Evolutionary conservation across 2,329 filamentous ascomycete species (phyloP), one percentile per base, ranked within the genome.

Genomic region (Trichophyton verrucosum): DNA sequence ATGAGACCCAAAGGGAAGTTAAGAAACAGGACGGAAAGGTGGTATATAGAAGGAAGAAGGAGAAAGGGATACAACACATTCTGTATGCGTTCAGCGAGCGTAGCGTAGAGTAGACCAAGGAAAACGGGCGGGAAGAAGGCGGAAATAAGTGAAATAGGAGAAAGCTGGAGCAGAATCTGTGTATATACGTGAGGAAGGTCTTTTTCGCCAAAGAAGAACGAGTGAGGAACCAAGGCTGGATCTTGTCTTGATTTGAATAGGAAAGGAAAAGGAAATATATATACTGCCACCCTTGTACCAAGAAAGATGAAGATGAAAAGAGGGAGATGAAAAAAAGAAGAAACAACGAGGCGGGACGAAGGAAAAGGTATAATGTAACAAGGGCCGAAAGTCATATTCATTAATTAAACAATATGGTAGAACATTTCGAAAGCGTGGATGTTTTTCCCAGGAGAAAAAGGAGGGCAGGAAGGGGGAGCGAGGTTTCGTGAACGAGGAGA

Each of bases 341-440:
- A 47, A 44, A 60, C 11, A 47, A 15, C 9, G 33, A 47, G 42
- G 42, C 13, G 11, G 58, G 58, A 51, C 1, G 17, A 7, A 44
- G 58, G 51, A 42, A 46, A 53, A 30, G 49, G 49, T 53, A 53
- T 53, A 53, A 22, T 40, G 24, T 22, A 40, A 13, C 6, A 13
- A 22, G 51, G 20, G 24, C 17, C 24, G 51, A 49, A 61, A 58
- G 20, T 53, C 49, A 24, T 53, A 15, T 53, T 53, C 49, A 33
- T 57, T 57, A 24, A 57, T 40, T 40, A 57, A 57, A 57, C 42
- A 13, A 24, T 44, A 22, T 58, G 56, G 56, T 62, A 55, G 56
- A 60, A 57, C 51, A 33, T 42, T 30, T 60, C 62, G 59, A 61
- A 62, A 62, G 61, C 51, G 46, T 64, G 56, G 53, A 58, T 64